Evolutionary conservation across 140 eudicot genomes (phyloP).

Genomic region (Senecio squalidus): DNA sequence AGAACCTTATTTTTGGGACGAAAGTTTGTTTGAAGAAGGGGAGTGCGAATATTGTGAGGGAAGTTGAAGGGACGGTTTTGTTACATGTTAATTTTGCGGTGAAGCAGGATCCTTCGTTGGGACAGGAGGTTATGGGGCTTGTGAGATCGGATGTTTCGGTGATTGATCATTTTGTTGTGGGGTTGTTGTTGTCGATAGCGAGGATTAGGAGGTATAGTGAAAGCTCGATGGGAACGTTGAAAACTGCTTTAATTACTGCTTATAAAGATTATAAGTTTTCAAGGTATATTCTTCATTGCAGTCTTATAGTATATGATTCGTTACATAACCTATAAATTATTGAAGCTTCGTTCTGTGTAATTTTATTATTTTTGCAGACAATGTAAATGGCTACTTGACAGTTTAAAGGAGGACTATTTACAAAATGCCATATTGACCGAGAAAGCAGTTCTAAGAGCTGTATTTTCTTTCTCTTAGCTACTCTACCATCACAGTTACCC

Average conservation of each 20-base stretch:
- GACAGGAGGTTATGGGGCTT: slow-evolving; percentile 69
- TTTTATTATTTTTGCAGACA: slow-evolving; percentile 55
- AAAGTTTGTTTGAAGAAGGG: slow-evolving; percentile 36
- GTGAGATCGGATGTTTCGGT: slow-evolving; percentile 45
- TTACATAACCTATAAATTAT: too few relatives aligned
- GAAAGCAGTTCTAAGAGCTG: slow-evolving; percentile 68
- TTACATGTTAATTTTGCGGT: slow-evolving; percentile 87
- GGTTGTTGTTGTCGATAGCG: slow-evolving; percentile 60
- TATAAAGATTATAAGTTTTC: slow-evolving; percentile 67
- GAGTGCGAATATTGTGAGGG: slow-evolving; percentile 41
- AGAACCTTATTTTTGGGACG: too few relatives aligned
- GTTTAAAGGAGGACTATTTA: slow-evolving; percentile 57
- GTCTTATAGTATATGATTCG: too few relatives aligned
- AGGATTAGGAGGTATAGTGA: slow-evolving; percentile 67
- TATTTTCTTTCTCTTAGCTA: slow-evolving; percentile 11
- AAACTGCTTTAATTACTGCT: slow-evolving; percentile 48
- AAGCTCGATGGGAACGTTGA: slow-evolving; percentile 59
- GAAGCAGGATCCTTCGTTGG: slow-evolving; percentile 85
- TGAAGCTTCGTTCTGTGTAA: too few relatives aligned
- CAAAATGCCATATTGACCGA: slow-evolving; percentile 52
- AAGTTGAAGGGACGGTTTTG: slow-evolving; percentile 85
- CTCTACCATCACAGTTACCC: too few relatives aligned
- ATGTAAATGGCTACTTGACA: slow-evolving; percentile 73
- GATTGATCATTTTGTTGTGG: slow-evolving; percentile 62
- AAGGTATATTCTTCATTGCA: too few relatives aligned